A percentile compares a stretch with the other conserved stretches of the same genome.
phyloP scores from a whole-genome alignment of 805 yeast species.

The Kuraishia molischiana region DNA sequence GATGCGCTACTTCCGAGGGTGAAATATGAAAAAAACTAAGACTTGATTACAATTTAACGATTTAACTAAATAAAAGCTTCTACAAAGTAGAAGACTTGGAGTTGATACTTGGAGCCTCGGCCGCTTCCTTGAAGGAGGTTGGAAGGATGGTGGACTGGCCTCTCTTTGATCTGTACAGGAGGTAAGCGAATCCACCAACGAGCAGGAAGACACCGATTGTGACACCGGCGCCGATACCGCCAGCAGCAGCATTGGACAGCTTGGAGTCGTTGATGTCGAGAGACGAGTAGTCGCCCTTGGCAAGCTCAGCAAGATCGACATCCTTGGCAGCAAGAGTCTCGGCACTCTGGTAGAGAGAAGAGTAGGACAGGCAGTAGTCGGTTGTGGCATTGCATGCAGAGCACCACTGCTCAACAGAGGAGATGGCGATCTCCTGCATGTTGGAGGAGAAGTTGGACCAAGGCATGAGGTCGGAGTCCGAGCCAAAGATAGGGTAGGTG shows the following conservation, averaged over 20 bases:
- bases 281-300: conserved; percentile 17
- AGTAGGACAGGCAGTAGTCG: conserved; percentile 22
- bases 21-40: no score
- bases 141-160: background rate
- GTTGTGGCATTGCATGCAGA: conserved; percentile 20
- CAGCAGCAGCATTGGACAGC: conserved; percentile 31
- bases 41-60: no score
- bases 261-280: conserved; percentile 11
- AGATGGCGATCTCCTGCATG: conserved; percentile 18
- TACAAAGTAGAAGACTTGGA: background rate
- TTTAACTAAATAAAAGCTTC: no score
- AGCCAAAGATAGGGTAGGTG: conserved; percentile 28
- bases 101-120: background rate
- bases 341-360: conserved; percentile 21
- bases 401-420: conserved; percentile 27
- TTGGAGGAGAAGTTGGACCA: conserved; percentile 25
- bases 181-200: conserved; percentile 18
- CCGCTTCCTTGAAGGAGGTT: background rate
- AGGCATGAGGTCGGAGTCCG: conserved; percentile 17
- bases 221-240: conserved; percentile 42
- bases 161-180: conserved; percentile 10
- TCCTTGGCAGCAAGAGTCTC: conserved; percentile 18
- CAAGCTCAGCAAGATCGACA: conserved; percentile 17
- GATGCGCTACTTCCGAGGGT: no score
- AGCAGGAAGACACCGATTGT: conserved; percentile 29